Evolutionary conservation across 1,139 yeast species (phyloP).

Genomic region (Saccharomyces hybrid): DNA sequence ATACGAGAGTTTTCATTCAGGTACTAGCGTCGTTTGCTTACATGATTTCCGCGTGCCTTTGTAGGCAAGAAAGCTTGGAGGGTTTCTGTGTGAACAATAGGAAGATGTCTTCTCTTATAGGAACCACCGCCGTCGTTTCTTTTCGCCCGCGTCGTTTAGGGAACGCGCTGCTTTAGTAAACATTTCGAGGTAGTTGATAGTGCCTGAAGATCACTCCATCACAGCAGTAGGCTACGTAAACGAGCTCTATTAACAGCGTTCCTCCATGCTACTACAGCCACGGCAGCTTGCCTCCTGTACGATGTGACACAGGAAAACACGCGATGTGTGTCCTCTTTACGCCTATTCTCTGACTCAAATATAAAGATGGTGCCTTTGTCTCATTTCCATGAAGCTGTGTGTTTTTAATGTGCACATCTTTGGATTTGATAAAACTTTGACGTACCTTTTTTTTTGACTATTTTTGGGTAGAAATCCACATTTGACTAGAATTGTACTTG

Average conservation of each 20-base stretch:
- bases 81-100: background rate
- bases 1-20: background rate
- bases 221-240: background rate
- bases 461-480: background rate
- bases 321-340: background rate
- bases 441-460: background rate
- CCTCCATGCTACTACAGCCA: background rate
- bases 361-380: background rate
- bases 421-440: background rate
- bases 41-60: background rate
- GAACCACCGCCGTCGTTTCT: background rate
- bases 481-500: background rate
- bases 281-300: background rate
- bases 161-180: background rate
- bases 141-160: background rate
- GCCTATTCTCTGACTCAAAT: background rate
- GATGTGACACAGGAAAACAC: background rate
- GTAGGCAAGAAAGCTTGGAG: background rate
- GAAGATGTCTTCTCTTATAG: background rate
- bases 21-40: background rate
- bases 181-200: background rate
- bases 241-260: background rate
- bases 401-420: background rate
- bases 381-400: background rate
- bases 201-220: background rate